A percentile compares a stretch with the other conserved stretches of the same genome.
Evolutionary conservation across 352 stramenopile species (phyloP).

Genomic region (Phytophthora idaei): DNA sequence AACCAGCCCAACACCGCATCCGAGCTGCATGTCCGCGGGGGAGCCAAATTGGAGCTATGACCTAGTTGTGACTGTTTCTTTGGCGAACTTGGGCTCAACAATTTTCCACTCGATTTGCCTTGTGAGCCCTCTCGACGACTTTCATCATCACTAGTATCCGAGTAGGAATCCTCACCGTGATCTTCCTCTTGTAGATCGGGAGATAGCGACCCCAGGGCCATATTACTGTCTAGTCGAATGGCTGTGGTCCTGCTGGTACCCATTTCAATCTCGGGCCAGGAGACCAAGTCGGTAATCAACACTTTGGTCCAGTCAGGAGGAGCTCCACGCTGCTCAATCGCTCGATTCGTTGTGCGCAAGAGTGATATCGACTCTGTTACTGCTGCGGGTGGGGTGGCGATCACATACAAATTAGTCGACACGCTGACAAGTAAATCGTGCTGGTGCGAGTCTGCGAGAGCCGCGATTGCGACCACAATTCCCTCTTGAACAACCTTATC

Average conservation of each 20-base stretch:
- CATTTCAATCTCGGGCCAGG: constrained; percentile 56
- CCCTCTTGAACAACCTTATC: constrained; percentile 74
- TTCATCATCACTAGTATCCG: constrained; percentile 52
- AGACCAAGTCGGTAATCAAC: constrained; percentile 49
- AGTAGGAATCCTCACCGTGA: constrained; percentile 44
- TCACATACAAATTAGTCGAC: constrained; percentile 28
- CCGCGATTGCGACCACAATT: constrained; percentile 65
- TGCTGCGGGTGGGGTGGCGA: constrained; percentile 13
- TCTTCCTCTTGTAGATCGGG: constrained; percentile 24
- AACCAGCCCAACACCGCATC: constrained; percentile 62
- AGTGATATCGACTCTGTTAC: constrained; percentile 25
- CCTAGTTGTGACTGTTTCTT: constrained; percentile 18
- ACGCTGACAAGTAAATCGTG: constrained; percentile 54
- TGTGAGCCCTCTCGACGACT: constrained; percentile 21
- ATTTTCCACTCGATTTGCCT: constrained; percentile 23
- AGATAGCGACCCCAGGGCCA: constrained; percentile 21
- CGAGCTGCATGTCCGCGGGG: constrained; percentile 56
- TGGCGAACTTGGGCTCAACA: constrained; percentile 11
- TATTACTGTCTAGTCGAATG: constrained; percentile 25
- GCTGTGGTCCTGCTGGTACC: constrained; percentile 18
- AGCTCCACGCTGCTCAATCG: constrained; percentile 54
- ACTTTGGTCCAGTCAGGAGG: constrained; percentile 66
- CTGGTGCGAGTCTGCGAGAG: constrained; percentile 65
- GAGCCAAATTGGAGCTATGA: constrained; percentile 31
- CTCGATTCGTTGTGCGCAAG: constrained; percentile 34